Evolutionary conservation across 2,329 filamentous ascomycete species (phyloP), one percentile per base, ranked within the genome.

Genomic region (Bipolaris oryzae): DNA sequence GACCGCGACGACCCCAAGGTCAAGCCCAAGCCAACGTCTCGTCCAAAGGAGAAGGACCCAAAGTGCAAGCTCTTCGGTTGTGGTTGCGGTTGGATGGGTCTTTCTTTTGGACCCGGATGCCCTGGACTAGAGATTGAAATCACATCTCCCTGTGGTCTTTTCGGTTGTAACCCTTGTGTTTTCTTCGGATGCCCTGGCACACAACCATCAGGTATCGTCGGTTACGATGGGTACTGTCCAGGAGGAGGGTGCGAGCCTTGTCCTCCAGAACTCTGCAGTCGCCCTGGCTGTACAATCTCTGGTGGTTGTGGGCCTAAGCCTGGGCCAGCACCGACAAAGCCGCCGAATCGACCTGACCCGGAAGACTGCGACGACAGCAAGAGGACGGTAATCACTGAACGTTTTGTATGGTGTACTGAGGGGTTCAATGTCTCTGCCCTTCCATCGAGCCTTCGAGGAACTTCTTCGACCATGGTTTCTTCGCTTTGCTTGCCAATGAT

Each of bases 11-110:
- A 55, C 18, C 50, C 38, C 1, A 43, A 48, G 23, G 13, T 16
- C 5, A 53, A 48, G 25, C 54, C 50, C 3, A 57, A 53, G 16
- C 54, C 54, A 6, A 57, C 50, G 16, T 57, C 54, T 11, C 31
- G 18, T 9, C 50, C 54, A 1, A 61, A 53, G 18, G 33, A 21
- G 33, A 44, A 37, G n/a, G 46, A 50, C 6, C 37, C 35, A 16
- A 18, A 54, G 15, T 69, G 64, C 33, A 57, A 63, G 15, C 21
- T 67, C 1, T 53, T 69, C 16, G 68, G 67, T 15, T 69, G 65
- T 38, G 64, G 58, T 50, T 71, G 67, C 21, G 67, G 68, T 13
- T 69, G 60, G 57, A 58, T 66, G 62, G 68, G 68, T 11, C 58
- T 71, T n/a, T 44, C 50, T 3, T 60, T 57, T 31, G 66, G 66